Percentiles rank a stretch among this genome's conserved stretches.
Evolutionary conservation across 2,329 filamentous ascomycete species (phyloP).

Genomic region (Leptographium galeiforme): DNA sequence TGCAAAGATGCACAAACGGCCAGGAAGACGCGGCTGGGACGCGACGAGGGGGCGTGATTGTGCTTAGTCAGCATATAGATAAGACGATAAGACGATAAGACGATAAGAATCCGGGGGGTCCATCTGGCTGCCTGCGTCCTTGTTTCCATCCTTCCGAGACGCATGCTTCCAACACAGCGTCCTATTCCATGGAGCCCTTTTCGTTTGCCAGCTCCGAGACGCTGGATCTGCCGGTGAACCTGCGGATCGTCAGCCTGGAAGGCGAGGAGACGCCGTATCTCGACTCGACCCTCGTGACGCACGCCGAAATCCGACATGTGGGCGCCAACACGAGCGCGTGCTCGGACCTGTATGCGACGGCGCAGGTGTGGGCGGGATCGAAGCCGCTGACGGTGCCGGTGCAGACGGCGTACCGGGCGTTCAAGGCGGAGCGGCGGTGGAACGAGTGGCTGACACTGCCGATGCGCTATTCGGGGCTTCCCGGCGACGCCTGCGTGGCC

Average conservation of each 20-base stretch:
- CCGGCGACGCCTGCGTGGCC: constrained; percentile 69
- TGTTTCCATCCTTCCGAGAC: no score
- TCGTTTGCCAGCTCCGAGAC: constrained; percentile 86
- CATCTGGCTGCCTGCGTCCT: no score
- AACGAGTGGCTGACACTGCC: constrained; percentile 93
- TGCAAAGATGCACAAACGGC: no score
- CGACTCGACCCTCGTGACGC: constrained; percentile 64
- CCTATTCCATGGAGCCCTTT: constrained; percentile 91
- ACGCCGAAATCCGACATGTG: constrained; percentile 70
- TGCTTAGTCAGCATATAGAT: no score
- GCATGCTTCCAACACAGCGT: no score
- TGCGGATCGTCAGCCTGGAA: constrained; percentile 61
- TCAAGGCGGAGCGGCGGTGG: constrained; percentile 67
- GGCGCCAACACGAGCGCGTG: constrained; percentile 66
- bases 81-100: no score
- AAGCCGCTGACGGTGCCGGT: constrained; percentile 86
- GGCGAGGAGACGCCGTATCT: constrained; percentile 63
- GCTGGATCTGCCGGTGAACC: constrained; percentile 58
- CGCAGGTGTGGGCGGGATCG: constrained; percentile 88
- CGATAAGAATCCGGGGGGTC: no score
- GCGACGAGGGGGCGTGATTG: no score
- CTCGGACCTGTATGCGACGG: constrained; percentile 86
- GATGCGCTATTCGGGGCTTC: constrained; percentile 69
- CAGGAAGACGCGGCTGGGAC: no score
- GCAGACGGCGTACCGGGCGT: constrained; percentile 85